Evolutionary conservation across 2,329 filamentous ascomycete genomes (phyloP).

Genomic region (Penicillium sp.): DNA sequence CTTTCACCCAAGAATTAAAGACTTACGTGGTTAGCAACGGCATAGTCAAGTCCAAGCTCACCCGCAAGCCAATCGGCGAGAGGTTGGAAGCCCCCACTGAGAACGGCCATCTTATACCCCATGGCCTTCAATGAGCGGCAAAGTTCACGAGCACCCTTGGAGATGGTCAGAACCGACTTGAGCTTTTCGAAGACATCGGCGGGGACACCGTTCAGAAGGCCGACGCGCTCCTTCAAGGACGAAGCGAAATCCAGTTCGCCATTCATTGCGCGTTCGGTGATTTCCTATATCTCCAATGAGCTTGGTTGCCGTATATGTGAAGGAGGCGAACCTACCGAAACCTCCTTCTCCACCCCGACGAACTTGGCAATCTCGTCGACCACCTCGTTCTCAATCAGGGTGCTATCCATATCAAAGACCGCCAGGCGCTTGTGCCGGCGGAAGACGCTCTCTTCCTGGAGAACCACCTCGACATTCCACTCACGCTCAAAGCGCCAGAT

Average conservation of each 20-base stretch:
- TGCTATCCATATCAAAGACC: constrained; percentile 99
- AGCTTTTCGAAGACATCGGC: constrained; percentile 79
- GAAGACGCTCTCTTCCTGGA: constrained; percentile 75
- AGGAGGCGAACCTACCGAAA: constrained; percentile 59
- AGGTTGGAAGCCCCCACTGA: constrained; percentile 91
- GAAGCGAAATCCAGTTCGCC: constrained; percentile 91
- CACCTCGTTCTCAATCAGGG: constrained; percentile 94
- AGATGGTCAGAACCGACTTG: constrained; percentile 75
- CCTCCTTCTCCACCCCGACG: constrained; percentile 78
- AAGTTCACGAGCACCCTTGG: constrained; percentile 76
- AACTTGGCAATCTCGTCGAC: constrained; percentile 92
- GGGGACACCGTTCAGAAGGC: constrained; percentile 78
- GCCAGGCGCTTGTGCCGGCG: constrained; percentile 81
- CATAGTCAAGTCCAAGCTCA: constrained; percentile 82
- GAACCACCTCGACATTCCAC: constrained; percentile 83
- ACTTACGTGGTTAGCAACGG: constrained; percentile 79
- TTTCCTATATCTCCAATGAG: constrained; percentile 55
- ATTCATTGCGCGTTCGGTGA: constrained; percentile 93
- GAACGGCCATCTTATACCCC: constrained; percentile 84
- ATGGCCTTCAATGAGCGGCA: constrained; percentile 74
- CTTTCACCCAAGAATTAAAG: not conserved
- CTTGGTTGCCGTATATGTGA: constrained; percentile 8
- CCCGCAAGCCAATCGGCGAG: constrained; percentile 83
- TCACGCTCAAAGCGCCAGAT: constrained; percentile 84
- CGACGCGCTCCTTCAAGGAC: constrained; percentile 79